Evolutionary conservation across 78 protist genomes (phyloP), one percentile per base, ranked within the genome.

Genomic region (Dictyostelium intermedium): DNA sequence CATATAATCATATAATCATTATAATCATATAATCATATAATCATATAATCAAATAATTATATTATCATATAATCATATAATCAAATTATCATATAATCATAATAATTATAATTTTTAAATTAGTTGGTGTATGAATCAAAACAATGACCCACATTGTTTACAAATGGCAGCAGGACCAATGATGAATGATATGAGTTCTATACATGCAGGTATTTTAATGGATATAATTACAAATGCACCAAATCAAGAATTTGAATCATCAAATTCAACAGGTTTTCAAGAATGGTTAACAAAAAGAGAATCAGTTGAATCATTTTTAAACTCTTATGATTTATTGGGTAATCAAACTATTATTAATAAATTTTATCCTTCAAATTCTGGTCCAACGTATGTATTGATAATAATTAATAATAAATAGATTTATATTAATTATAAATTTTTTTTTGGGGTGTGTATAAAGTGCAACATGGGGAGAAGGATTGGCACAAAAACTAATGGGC

Each of bases 331-430:
- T 61, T 70, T 89, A 47, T 32, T 89, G 2, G 94, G 94, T 5
- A 89, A 89, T 39, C 94, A 89, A 77, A 80, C 87, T 10, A 50
- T 89, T 4, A 89, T 89, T 18, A 89, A 89, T 32, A 89, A 89
- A 56, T 56, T 89, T 34, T 89, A 89, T 80, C 94, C 94, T 34
- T 89, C 94, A 47, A 89, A 89, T 50, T 89, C 94, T 35, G 94
- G 94, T 25, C 82, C 94, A 74, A 50, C 41, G 92, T 86, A 86
- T 18, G 37, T 47, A 35, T 1, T 69, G 20, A 25, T 39, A 9
- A 39, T 23, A 47, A 53, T 3, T 35, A 23, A 25, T 37, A 79
- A 10, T 23, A 23, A 25, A 74, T 32, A 25, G n/a, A n/a, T n/a
- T n/a, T n/a, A n/a, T n/a, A n/a, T n/a, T n/a, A n/a, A n/a, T n/a